Evolutionary conservation across 1,284 basidiomycete species (phyloP).

Genomic region (Mrakiaceae sp.): DNA sequence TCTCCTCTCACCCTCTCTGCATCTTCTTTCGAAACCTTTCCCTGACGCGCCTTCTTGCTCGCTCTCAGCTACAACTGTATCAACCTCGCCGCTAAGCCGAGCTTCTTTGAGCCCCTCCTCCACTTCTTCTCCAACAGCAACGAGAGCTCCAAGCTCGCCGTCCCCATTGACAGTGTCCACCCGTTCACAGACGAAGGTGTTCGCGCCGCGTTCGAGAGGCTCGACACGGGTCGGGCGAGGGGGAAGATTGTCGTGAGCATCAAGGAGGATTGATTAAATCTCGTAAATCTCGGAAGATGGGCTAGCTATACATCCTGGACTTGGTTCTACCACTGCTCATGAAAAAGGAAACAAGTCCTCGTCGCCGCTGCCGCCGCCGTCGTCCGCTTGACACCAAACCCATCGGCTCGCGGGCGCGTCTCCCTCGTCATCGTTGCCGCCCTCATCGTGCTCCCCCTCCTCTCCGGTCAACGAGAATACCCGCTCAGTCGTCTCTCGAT

Average conservation of each 20-base stretch:
- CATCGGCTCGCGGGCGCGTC: too few species aligned
- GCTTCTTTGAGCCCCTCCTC: slow-evolving; percentile 23
- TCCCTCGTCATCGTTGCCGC: too few species aligned
- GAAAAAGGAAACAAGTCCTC: too few species aligned
- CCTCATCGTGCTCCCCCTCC: too few species aligned
- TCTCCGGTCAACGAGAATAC: too few species aligned
- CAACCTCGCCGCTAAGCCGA: slow-evolving; percentile 19
- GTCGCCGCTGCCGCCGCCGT: too few species aligned
- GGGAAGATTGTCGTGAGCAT: slow-evolving; percentile 47
- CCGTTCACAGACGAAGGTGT: slow-evolving; percentile 42
- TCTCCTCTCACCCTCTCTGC: neutral
- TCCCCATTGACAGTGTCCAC: slow-evolving; percentile 48
- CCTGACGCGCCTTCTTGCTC: slow-evolving; percentile 16
- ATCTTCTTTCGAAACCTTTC: slow-evolving; percentile 10
- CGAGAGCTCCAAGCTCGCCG: slow-evolving; percentile 42
- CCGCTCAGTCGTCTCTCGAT: too few species aligned
- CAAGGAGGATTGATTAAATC: neutral
- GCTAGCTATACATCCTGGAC: too few species aligned
- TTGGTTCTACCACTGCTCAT: too few species aligned
- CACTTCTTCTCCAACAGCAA: slow-evolving; percentile 15
- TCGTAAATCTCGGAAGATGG: too few species aligned
- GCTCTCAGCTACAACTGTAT: slow-evolving; percentile 24
- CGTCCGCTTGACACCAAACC: too few species aligned
- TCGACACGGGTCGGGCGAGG: slow-evolving; percentile 46
- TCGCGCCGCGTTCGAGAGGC: slow-evolving; percentile 31